Percentiles rank a stretch among this genome's conserved stretches.
These are phyloP conservation scores for Aspergillus leporis DNA, from an alignment of 495 filamentous ascomycete genomes.

Conservation along the genomic window DNA sequence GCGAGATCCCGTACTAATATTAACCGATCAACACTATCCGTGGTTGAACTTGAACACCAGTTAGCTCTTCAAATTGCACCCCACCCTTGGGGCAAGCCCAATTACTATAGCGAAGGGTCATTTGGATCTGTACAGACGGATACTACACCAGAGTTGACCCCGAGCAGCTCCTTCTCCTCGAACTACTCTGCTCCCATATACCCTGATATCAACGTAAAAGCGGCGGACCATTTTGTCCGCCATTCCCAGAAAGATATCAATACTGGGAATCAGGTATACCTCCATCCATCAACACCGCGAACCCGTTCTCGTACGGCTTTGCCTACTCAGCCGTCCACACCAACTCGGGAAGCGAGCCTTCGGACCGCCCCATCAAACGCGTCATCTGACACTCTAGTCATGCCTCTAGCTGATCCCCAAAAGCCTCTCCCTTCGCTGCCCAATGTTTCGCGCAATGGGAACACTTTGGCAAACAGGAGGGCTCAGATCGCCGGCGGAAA, in stretches of 20 bases:
- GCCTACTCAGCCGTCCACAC: constrained; percentile 29
- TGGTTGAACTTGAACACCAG: constrained; percentile 40
- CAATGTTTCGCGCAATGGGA: constrained; percentile 24
- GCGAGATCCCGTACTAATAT: constrained; percentile 15
- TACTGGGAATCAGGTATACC: constrained; percentile 27
- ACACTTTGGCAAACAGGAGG: constrained; percentile 27
- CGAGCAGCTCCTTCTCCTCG: constrained; percentile 50
- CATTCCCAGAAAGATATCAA: constrained; percentile 21
- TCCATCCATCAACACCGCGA: constrained; percentile 35
- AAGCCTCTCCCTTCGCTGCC: constrained; percentile 42
- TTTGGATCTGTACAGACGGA: constrained; percentile 42
- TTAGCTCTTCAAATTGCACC: constrained; percentile 32
- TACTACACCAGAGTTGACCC: constrained; percentile 43
- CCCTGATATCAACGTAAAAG: constrained; percentile 32
- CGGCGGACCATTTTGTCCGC: constrained; percentile 34
- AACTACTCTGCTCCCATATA: constrained; percentile 36
- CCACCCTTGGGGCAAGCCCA: constrained; percentile 28
- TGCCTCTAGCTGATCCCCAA: constrained; percentile 32
- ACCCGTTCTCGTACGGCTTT: constrained; percentile 36
- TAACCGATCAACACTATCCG: constrained; percentile 39
- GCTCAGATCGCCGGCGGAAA: constrained; percentile 30
- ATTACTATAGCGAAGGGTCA: constrained; percentile 37
- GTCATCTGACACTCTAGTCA: constrained; percentile 37
- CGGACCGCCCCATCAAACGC: constrained; percentile 20
- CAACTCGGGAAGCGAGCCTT: constrained; percentile 28